A percentile compares a stretch with the other conserved stretches of the same genome.
Evolutionary conservation across 2,329 filamentous ascomycete genomes (phyloP).

Genomic region (Colletotrichum sp.): DNA sequence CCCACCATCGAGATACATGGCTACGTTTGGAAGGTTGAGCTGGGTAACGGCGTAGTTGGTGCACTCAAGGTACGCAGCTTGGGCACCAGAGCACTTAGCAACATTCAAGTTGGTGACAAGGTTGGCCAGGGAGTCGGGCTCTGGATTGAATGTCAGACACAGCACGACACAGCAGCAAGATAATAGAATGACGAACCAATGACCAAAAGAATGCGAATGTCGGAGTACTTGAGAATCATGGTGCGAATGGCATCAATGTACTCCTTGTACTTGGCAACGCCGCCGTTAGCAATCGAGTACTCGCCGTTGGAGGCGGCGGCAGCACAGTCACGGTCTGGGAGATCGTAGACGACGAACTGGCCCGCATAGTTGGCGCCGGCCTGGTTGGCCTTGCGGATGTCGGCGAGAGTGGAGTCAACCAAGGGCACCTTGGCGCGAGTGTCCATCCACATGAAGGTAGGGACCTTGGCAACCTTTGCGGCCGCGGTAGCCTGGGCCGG

Average conservation of each 20-base stretch:
- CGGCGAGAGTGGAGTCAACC: conserved; percentile 49
- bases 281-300: conserved; percentile 53
- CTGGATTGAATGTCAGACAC: conserved; percentile 33
- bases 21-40: conserved; percentile 60
- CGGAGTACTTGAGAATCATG: conserved; percentile 46
- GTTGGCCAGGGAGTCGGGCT: conserved; percentile 65
- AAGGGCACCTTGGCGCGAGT: conserved; percentile 52
- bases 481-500: conserved; percentile 58
- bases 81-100: conserved; percentile 53
- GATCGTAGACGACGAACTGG: conserved; percentile 61
- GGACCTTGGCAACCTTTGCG: conserved; percentile 55
- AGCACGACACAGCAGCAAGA: background rate
- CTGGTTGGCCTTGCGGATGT: conserved; percentile 43
- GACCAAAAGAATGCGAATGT: conserved; percentile 49
- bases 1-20: conserved; percentile 59
- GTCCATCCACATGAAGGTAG: conserved; percentile 61
- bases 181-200: conserved; percentile 36
- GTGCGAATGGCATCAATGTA: conserved; percentile 57
- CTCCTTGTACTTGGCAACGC: conserved; percentile 57
- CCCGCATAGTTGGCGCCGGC: conserved; percentile 47
- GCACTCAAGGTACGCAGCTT: conserved; percentile 53
- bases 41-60: conserved; percentile 55
- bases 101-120: conserved; percentile 60
- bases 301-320: conserved; percentile 64
- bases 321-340: conserved; percentile 64